Percentiles rank a stretch among this genome's conserved stretches.
phyloP scores from a whole-genome alignment of 257 asterid species.

The Lantana camara region DNA sequence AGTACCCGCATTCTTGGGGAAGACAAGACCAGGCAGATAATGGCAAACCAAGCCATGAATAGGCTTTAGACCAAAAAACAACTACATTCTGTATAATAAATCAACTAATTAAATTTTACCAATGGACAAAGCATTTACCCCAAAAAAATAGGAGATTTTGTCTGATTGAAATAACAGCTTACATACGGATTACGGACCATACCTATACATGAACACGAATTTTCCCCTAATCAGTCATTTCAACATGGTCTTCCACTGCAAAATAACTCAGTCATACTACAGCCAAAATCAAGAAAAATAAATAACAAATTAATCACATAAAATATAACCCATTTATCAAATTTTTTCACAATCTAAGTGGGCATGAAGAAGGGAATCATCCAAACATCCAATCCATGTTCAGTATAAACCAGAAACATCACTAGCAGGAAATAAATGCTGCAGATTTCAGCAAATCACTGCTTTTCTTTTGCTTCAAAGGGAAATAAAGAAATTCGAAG shows the following conservation, averaged over 20 bases:
- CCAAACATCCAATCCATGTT: no score
- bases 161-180: no score
- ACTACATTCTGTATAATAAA: background rate
- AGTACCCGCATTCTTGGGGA: no score
- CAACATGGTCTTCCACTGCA: background rate
- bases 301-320: constrained; percentile 21
- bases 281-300: background rate
- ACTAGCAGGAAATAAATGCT: background rate
- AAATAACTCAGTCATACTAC: background rate
- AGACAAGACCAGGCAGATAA: no score
- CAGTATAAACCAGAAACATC: background rate
- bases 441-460: background rate
- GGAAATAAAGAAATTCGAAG: no score
- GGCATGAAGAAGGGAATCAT: background rate
- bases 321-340: constrained; percentile 22
- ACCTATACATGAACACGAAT: no score
- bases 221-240: background rate
- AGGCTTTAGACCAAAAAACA: constrained; percentile 15
- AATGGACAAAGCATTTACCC: background rate
- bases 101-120: background rate
- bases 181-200: no score
- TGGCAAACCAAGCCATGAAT: background rate
- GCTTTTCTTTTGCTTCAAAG: no score
- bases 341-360: background rate
- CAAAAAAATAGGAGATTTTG: background rate